Percentiles rank a stretch among this genome's conserved stretches.
phyloP scores from a whole-genome alignment of 805 yeast species.

The Kodamaea neixiangensis region DNA sequence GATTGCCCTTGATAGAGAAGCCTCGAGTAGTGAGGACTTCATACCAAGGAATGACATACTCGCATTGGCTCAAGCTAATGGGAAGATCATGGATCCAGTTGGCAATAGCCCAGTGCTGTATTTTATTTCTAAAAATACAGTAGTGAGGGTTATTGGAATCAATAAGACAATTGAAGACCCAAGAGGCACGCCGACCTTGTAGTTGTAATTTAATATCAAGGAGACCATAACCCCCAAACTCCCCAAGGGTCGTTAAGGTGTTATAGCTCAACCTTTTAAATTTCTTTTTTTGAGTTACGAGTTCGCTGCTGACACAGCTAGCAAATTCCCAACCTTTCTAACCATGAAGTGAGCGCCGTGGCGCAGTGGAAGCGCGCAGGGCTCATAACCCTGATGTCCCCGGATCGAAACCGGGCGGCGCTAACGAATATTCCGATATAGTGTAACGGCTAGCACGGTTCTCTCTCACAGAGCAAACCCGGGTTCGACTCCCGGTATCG shows the following conservation, averaged over 20 bases:
- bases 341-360: conserved; percentile 71
- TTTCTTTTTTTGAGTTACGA: no score
- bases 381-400: conserved; percentile 99
- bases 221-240: neutral
- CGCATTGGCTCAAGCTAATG: neutral
- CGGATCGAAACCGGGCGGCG: conserved; percentile 96
- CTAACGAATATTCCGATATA: conserved; percentile 68
- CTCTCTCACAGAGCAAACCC: conserved; percentile 84
- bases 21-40: neutral
- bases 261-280: no score
- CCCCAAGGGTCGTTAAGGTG: no score
- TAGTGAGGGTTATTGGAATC: neutral
- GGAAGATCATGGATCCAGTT: neutral
- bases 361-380: conserved; percentile 99
- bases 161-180: neutral
- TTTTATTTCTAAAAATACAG: neutral
- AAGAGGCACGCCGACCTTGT: neutral
- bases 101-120: neutral
- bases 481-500: conserved; percentile 89
- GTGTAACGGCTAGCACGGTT: conserved; percentile 83
- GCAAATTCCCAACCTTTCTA: no score
- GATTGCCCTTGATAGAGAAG: no score
- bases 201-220: neutral
- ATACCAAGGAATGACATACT: neutral
- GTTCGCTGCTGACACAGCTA: no score